Evolutionary conservation across 2,329 filamentous ascomycete species (phyloP).

Genomic region (Colletotrichum trifolii): DNA sequence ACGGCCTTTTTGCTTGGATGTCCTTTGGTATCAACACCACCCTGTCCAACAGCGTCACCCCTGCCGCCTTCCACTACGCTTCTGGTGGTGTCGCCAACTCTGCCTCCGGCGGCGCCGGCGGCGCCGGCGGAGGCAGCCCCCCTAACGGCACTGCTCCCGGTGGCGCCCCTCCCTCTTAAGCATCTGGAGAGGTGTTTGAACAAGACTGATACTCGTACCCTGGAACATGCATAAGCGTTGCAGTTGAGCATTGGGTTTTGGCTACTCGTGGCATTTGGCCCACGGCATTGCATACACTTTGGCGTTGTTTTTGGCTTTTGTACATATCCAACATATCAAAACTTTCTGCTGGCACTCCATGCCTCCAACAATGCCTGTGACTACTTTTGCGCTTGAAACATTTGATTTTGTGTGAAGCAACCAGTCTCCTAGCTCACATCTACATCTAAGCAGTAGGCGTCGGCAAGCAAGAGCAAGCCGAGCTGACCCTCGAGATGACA

Average conservation of each 20-base stretch:
- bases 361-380: background rate
- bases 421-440: background rate
- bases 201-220: background rate
- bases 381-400: background rate
- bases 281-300: slow-evolving; percentile 4
- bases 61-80: slow-evolving; percentile 47
- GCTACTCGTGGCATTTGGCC: background rate
- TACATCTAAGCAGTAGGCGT: slow-evolving; percentile 34
- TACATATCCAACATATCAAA: slow-evolving; percentile 5
- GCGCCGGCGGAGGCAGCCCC: slow-evolving; percentile 32
- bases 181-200: background rate
- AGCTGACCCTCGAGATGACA: slow-evolving; percentile 39
- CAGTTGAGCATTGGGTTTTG: background rate
- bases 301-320: slow-evolving; percentile 4
- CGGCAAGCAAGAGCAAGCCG: slow-evolving; percentile 41
- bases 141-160: slow-evolving; percentile 29
- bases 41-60: slow-evolving; percentile 38
- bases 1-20: slow-evolving; percentile 67
- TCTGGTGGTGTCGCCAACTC: slow-evolving; percentile 47
- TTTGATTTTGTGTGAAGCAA: background rate
- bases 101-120: slow-evolving; percentile 37
- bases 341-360: background rate
- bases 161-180: slow-evolving; percentile 18
- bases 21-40: slow-evolving; percentile 59
- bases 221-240: slow-evolving; percentile 13